A percentile compares a stretch with the other conserved stretches of the same genome.
phyloP scores from a whole-genome alignment of 371 early-diverging fungal genomes.

The Apophysomyces sp. region DNA sequence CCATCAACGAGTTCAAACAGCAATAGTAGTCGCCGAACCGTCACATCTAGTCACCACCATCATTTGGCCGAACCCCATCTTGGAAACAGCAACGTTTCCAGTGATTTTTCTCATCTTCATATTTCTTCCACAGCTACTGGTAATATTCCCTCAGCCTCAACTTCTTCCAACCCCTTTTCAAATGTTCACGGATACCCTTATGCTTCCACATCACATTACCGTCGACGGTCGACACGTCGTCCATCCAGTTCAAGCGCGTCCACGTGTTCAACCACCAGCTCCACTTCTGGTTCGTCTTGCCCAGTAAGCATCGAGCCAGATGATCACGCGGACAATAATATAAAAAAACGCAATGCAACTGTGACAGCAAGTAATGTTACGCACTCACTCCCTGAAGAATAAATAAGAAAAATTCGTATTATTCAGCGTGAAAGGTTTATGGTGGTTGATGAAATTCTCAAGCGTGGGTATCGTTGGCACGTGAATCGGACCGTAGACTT shows the following conservation, averaged over 20 bases:
- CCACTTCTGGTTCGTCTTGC: slow-evolving; percentile 2
- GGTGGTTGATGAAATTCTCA: background rate
- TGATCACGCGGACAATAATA: slow-evolving; percentile 9
- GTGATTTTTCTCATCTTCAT: slow-evolving; percentile 17
- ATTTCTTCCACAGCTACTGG: background rate
- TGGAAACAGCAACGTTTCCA: slow-evolving; percentile 8
- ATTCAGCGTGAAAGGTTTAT: background rate
- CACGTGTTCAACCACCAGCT: slow-evolving; percentile 23
- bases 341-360: slow-evolving; percentile 16
- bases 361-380: background rate
- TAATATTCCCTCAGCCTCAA: background rate
- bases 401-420: background rate
- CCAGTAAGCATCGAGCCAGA: background rate
- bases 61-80: slow-evolving; percentile 3
- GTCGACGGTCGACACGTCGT: slow-evolving; percentile 18
- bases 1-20: slow-evolving; percentile 19
- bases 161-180: background rate
- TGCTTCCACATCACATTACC: slow-evolving; percentile 11
- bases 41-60: slow-evolving; percentile 24
- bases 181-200: background rate
- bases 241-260: slow-evolving; percentile 33
- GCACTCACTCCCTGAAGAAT: background rate
- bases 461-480: background rate
- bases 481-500: slow-evolving; percentile 1
- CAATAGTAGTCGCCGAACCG: slow-evolving; percentile 19